Conservation (phyloP, 257 asterid genomes). For the Lycium barbarum region DNA sequence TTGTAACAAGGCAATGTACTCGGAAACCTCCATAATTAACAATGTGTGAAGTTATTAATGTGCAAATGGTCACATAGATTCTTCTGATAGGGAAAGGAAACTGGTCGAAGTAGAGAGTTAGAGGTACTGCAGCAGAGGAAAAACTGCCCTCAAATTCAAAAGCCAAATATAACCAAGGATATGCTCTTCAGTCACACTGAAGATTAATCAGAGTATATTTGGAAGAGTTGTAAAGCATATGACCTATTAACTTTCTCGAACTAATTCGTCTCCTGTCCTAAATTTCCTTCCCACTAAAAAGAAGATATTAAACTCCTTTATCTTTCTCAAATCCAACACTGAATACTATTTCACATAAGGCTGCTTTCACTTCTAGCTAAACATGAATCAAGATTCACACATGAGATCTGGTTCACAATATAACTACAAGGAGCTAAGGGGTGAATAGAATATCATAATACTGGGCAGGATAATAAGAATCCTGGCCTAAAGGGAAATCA, state of each 20-base stretch:
- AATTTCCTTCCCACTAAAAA: not conserved
- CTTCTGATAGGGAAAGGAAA: slow-evolving; percentile 13
- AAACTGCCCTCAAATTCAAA: slow-evolving; percentile 13
- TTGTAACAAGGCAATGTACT: not conserved
- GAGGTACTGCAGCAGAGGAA: slow-evolving; percentile 8
- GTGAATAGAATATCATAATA: too few relatives aligned
- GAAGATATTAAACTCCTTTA: slow-evolving; percentile 9
- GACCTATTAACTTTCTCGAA: not conserved
- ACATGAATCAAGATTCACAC: not conserved
- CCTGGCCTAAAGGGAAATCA: too few relatives aligned
- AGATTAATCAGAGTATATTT: not conserved
- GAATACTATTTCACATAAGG: slow-evolving; percentile 1
- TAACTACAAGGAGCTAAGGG: too few relatives aligned
- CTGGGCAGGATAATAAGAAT: too few relatives aligned
- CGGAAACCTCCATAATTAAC: not conserved
- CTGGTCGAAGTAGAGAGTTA: not conserved
- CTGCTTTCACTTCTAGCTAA: not conserved
- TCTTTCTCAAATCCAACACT: not conserved
- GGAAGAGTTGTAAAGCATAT: not conserved
- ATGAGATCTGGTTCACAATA: too few relatives aligned
- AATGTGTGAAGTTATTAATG: not conserved
- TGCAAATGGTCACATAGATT: not conserved
- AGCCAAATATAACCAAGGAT: not conserved
- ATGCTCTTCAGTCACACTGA: slow-evolving; percentile 1
- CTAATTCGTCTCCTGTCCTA: not conserved